Evolutionary conservation across 768 basidiomycete genomes (phyloP).

Genomic region (Pleurotus platypus): DNA sequence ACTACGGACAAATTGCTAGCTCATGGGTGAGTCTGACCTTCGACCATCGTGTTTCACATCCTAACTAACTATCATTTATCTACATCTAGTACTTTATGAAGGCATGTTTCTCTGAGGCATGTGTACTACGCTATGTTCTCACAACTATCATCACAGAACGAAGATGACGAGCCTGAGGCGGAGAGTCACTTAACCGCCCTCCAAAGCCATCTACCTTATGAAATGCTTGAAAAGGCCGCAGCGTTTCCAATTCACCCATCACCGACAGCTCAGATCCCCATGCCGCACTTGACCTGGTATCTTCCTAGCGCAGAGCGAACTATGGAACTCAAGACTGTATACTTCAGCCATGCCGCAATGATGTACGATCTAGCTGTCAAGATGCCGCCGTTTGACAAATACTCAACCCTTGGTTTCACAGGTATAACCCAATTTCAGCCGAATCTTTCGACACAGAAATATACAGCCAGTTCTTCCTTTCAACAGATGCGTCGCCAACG

Average conservation of each 20-base stretch:
- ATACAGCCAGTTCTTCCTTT: conserved; percentile 53
- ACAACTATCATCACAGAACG: conserved; percentile 43
- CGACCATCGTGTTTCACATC: conserved; percentile 3
- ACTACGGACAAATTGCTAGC: conserved; percentile 72
- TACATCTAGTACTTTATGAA: conserved; percentile 64
- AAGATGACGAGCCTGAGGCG: conserved; percentile 48
- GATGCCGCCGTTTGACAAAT: neutral
- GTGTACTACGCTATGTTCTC: neutral
- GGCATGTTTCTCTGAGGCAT: conserved; percentile 31
- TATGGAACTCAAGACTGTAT: conserved; percentile 55
- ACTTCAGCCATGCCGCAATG: conserved; percentile 66
- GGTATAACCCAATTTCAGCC: conserved; percentile 66
- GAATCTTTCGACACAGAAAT: conserved; percentile 61
- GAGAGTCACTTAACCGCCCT: conserved; percentile 45
- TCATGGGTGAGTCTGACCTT: conserved; percentile 56
- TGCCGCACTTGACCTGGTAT: conserved; percentile 65
- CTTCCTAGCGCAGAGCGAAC: conserved; percentile 62
- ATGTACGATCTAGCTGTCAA: conserved; percentile 43
- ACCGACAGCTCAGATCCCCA: conserved; percentile 33
- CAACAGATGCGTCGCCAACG: conserved; percentile 34
- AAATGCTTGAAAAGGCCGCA: conserved; percentile 61
- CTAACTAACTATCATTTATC: conserved; percentile 11
- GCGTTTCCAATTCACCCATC: conserved; percentile 58
- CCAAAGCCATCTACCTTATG: conserved; percentile 53
- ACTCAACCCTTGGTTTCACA: conserved; percentile 18